A percentile compares a stretch with the other conserved stretches of the same genome.
These are phyloP conservation scores for Colletotrichum sp. DNA, from an alignment of 2,329 filamentous ascomycete species.

Conservation along the genomic window DNA sequence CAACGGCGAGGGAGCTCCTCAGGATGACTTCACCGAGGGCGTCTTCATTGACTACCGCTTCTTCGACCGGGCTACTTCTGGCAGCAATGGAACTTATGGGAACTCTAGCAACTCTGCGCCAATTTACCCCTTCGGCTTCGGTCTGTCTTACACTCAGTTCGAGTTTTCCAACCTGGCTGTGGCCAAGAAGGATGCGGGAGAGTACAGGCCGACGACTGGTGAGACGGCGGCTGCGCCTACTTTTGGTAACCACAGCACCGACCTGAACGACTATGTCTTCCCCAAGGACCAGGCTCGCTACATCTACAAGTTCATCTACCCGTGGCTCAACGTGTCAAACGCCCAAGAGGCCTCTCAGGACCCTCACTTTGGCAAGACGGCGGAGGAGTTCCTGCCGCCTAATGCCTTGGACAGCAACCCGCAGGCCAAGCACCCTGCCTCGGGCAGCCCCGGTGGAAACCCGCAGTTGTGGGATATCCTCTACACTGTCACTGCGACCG, in stretches of 20 bases:
- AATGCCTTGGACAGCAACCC: conserved; percentile 59
- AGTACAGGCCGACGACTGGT: conserved; percentile 66
- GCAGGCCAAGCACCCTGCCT: conserved; percentile 58
- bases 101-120: conserved; percentile 52
- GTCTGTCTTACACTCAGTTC: conserved; percentile 82
- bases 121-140: conserved; percentile 82
- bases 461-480: conserved; percentile 69
- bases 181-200: conserved; percentile 48
- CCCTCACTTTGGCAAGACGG: conserved; percentile 62
- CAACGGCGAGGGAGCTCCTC: conserved; percentile 69
- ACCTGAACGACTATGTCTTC: conserved; percentile 71
- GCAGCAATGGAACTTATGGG: conserved; percentile 20
- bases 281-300: conserved; percentile 59
- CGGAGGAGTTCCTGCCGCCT: conserved; percentile 64
- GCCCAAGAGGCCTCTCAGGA: conserved; percentile 59
- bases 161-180: conserved; percentile 72
- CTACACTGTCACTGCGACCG: conserved; percentile 69
- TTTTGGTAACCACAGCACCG: conserved; percentile 67
- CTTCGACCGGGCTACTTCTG: conserved; percentile 66
- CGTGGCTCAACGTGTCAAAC: conserved; percentile 71
- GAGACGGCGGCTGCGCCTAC: conserved; percentile 66
- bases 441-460: conserved; percentile 67
- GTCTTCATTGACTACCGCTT: conserved; percentile 82
- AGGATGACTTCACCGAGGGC: conserved; percentile 77
- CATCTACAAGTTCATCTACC: conserved; percentile 68